Conservation (phyloP, 352 stramenopile genomes). For the Globisporangium spiculum region DNA sequence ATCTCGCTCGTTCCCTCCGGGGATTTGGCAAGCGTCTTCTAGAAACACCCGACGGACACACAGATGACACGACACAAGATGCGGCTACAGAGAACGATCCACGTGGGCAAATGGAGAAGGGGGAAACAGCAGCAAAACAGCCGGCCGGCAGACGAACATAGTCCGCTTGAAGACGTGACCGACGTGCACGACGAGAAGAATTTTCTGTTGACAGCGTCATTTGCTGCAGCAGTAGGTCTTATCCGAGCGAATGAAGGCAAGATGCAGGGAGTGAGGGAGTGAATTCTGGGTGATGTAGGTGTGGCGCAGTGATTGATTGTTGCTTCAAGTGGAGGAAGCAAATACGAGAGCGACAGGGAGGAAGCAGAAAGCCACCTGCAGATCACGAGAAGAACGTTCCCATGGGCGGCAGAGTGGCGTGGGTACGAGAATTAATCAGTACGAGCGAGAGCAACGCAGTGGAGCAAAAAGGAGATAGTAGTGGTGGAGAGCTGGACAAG, state of each 20-base stretch:
- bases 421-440: background rate
- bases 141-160: background rate
- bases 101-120: slow-evolving; percentile 3
- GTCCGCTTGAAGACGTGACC: background rate
- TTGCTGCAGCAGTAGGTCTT: background rate
- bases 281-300: background rate
- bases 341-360: background rate
- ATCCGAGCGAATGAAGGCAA: background rate
- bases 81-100: slow-evolving; percentile 1
- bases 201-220: background rate
- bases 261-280: background rate
- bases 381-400: background rate
- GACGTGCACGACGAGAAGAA: slow-evolving; percentile 7
- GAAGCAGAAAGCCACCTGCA: background rate
- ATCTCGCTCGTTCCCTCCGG: background rate
- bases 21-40: background rate
- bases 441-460: background rate
- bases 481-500: background rate
- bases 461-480: background rate
- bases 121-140: background rate
- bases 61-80: background rate
- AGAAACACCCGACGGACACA: background rate
- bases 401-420: background rate
- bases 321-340: background rate
- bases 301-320: background rate